Evolutionary conservation across 176 grass and related monocot species (phyloP), one percentile per base, ranked within the genome.

Genomic region (Carex parvula): DNA sequence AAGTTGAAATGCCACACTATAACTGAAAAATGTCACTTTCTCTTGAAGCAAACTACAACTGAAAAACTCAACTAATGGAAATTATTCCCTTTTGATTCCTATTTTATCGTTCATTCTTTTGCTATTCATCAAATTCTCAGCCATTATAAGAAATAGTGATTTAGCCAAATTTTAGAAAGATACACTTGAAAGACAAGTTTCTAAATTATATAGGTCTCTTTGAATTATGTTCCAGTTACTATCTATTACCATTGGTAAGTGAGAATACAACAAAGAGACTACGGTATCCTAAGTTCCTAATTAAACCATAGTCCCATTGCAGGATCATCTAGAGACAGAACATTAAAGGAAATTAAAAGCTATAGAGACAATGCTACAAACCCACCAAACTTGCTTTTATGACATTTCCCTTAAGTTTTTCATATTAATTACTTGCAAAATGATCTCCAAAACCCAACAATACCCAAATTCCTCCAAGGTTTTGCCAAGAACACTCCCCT

Each of bases 161-260:
- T 42, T 54, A 77, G 14, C 22, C 50, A 32, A 76, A 76, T 3
- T 76, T 76, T 55, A 76, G 11, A 54, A 76, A 76, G 48, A 73
- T 73, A 73, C n/a, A 73, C 10, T 73, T 8, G 35, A 72, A 71
- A 72, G 69, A 50, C 18, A 15, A 16, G 13, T 1, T 29, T 55
- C 16, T 72, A 72, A 72, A 48, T 71, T 71, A 46, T 46, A 68
- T 8, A 39, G 37, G 24, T 12, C 21, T 54, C 44, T 29, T 53
- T 75, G 24, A 48, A 54, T 54, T 75, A 53, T 53, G 22, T 54
- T 17, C 42, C 20, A 53, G 3, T 71, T 54, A 52, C 44, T 26
- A 52, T 53, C 70, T 52, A 50, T 26, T 52, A 74, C 50, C 50
- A 14, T 74, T 52, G 44, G 37, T 73, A 21, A 14, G 17, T 50